A percentile compares a stretch with the other conserved stretches of the same genome.
Evolutionary conservation across 176 grass and related monocot species (phyloP).

Genomic region (Oryza longistaminata): DNA sequence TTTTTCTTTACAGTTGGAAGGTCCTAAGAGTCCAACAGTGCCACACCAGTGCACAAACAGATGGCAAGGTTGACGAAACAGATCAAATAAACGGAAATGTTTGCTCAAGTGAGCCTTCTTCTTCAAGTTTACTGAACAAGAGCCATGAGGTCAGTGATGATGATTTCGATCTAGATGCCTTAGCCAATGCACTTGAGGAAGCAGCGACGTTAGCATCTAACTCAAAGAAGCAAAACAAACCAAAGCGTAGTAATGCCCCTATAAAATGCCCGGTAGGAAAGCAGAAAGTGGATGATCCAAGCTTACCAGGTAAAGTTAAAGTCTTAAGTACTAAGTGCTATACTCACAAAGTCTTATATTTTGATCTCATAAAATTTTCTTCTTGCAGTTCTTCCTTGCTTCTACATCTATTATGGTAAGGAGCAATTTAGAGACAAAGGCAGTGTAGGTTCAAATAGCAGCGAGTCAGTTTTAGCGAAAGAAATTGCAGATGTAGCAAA

Average conservation of each 20-base stretch:
- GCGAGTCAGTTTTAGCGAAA: constrained; percentile 46
- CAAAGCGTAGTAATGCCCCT: constrained; percentile 34
- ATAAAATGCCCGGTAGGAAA: constrained; percentile 40
- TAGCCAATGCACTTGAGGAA: constrained; percentile 72
- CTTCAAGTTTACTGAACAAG: constrained; percentile 17
- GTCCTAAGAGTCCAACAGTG: constrained; percentile 71
- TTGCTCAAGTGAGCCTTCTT: constrained; percentile 17
- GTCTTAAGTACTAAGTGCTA: not conserved
- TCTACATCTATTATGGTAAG: constrained; percentile 84
- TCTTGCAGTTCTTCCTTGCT: constrained; percentile 79
- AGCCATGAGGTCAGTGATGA: constrained; percentile 33
- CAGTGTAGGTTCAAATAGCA: constrained; percentile 34
- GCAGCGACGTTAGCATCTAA: constrained; percentile 63
- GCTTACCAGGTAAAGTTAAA: constrained; percentile 49
- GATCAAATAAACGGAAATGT: constrained; percentile 10
- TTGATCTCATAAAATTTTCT: constrained; percentile 31
- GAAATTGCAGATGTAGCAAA: constrained; percentile 34
- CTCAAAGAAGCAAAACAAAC: constrained; percentile 71
- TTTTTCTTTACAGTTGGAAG: constrained; percentile 71
- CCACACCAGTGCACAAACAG: constrained; percentile 25
- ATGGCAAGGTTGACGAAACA: constrained; percentile 14
- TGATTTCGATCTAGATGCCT: constrained; percentile 70
- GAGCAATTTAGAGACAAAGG: constrained; percentile 22
- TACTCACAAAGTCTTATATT: not conserved
- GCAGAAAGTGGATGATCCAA: constrained; percentile 35